These are phyloP conservation scores for Platanthera zijinensis DNA, from an alignment of 106 monocot genomes.

Conservation along the genomic window DNA sequence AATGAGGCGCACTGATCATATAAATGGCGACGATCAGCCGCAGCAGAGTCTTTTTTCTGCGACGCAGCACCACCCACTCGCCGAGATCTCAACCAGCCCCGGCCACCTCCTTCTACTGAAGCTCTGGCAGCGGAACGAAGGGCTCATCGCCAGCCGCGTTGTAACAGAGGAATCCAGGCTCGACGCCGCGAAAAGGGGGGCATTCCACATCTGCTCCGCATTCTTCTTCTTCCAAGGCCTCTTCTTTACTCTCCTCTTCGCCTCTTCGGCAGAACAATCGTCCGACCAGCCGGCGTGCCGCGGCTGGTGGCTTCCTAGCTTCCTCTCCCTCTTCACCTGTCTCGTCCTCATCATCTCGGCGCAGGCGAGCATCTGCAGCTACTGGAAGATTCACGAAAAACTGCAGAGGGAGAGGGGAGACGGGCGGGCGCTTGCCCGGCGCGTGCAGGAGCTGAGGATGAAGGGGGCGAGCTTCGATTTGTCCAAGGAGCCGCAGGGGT, in stretches of 20 bases:
- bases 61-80: constrained; percentile 49
- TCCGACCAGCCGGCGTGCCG: constrained; percentile 5
- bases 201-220: constrained; percentile 70
- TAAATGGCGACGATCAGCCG: neutral
- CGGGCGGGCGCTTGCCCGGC: constrained; percentile 51
- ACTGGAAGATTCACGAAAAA: constrained; percentile 36
- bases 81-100: constrained; percentile 69
- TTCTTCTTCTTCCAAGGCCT: constrained; percentile 85
- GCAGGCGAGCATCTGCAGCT: constrained; percentile 36
- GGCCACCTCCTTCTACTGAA: constrained; percentile 91
- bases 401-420: constrained; percentile 49
- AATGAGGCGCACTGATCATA: constrained; percentile 12
- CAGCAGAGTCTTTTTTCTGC: constrained; percentile 2
- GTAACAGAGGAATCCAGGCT: constrained; percentile 39
- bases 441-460: constrained; percentile 82
- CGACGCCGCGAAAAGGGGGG: constrained; percentile 44
- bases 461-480: constrained; percentile 81
- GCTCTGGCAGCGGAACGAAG: constrained; percentile 77
- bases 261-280: constrained; percentile 19
- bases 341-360: constrained; percentile 43
- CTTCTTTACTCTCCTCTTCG: constrained; percentile 64
- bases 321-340: constrained; percentile 58
- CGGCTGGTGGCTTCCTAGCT: constrained; percentile 64
- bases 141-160: constrained; percentile 27
- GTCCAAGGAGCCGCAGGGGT: constrained; percentile 37